Evolutionary conservation across 2,329 filamentous ascomycete species (phyloP), one percentile per base, ranked within the genome.

Genomic region (Colletotrichum cuscutae): DNA sequence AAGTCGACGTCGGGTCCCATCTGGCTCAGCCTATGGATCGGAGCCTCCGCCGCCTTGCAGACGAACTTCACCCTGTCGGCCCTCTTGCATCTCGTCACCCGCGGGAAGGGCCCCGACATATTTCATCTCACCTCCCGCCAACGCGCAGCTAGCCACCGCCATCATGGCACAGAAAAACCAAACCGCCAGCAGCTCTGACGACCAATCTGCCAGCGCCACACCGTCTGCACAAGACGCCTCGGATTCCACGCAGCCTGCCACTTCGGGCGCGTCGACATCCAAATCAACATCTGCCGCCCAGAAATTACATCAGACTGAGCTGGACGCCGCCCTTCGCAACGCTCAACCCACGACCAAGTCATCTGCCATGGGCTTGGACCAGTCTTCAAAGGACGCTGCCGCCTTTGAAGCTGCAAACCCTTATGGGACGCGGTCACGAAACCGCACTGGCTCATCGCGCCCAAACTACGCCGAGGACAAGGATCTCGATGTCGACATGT

Each of bases 401-500:
- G 83, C 84, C 75, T 80, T 84, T 77, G 88, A 89, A 76, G 85
- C 84, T 32, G 86, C 92, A 63, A 91, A 91, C 77, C 92, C 91
- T 60, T 98, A 99, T 83, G 96, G 96, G 79, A 99, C 97, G 81
- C 93, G 95, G 78, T 98, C 95, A 77, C 93, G 97, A 81, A 97
- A 97, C 83, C 93, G 95, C 79, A 92, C 90, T 71, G 93, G 93
- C 78, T 91, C 89, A 76, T 89, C 93, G 77, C 93, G 97, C 77
- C 92, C 93, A 76, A 99, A 99, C 84, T 99, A 99, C 83, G 96
- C 97, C 63, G 97, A 99, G 84, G 94, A 96, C 83, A 94, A 90
- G 84, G 96, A 98, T 82, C 88, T 95, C 77, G 96, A 98, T 79
- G 91, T 94, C 83, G 97, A 98, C 72, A 84, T 88, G 81, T 94